Evolutionary conservation across 257 asterid species (phyloP), one percentile per base, ranked within the genome.

Genomic region (Capsicum pubescens): DNA sequence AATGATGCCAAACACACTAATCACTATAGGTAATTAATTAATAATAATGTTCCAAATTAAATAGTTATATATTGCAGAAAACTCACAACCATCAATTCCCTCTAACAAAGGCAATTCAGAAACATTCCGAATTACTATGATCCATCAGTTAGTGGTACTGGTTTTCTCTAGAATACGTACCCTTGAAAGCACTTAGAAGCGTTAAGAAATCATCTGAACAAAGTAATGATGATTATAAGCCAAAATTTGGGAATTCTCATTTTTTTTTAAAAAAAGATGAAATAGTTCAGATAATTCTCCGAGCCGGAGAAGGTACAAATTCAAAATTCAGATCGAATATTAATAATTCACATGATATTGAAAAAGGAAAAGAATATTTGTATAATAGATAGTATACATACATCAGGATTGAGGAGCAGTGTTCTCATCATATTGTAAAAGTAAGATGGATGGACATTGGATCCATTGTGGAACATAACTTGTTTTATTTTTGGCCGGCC

Each of bases 271-370:
- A 44, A 44, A 7, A 52, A 52, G 56, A 52, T 52, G 11, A 66
- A 66, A 66, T 26, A 32, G 72, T 66, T 26, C 10, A 64, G 46
- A 64, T 32, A 66, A 66, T 66, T 13, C 10, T 66, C 71, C 54
- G 54, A 48, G 54, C 8, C 54, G 10, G 71, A 14, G 21, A 35
- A 35, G 44, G 44, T 39, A 39, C 6, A 13, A 14, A 13, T 35
- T 66, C 19, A 66, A 66, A 66, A 66, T 66, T 66, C 72, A 67
- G 74, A 67, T 67, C 50, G 74, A 66, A 66, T 32, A 32, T 32
- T 64, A 64, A 64, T 21, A 66, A 67, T 67, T 67, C 74, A 67
- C 74, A 67, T 64, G 36, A 64, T 67, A 67, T 67, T 67, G 19
- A 35, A 66, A 42, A 42, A n/a, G 10, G 26, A 64, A 35, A 35